These are phyloP conservation scores for Haplosporangium sp. DNA, from an alignment of 371 early-diverging fungal species.

Conservation along the genomic window DNA sequence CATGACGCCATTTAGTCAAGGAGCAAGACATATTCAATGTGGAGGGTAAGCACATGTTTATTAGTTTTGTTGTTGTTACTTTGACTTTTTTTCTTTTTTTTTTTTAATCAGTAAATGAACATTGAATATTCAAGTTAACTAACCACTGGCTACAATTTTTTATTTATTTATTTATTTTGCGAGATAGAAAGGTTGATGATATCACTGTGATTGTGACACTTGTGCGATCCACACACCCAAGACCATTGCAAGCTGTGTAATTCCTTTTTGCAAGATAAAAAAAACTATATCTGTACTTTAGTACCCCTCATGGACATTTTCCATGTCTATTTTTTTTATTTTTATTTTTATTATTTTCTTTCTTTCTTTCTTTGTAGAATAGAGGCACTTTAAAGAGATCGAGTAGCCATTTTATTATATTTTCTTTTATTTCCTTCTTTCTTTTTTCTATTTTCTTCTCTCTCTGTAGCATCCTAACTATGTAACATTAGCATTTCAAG, in stretches of 20 bases:
- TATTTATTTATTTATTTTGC: neutral
- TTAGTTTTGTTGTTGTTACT: neutral
- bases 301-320: neutral
- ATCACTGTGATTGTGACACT: slow-evolving; percentile 61
- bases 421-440: neutral
- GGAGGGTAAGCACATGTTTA: slow-evolving; percentile 44
- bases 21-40: slow-evolving; percentile 38
- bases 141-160: neutral
- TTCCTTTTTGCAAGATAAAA: neutral
- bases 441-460: neutral
- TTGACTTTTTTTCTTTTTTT: no score
- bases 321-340: neutral
- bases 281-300: neutral
- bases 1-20: slow-evolving; percentile 49
- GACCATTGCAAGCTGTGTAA: neutral
- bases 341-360: neutral
- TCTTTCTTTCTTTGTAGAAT: neutral
- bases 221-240: slow-evolving; percentile 28
- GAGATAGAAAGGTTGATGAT: slow-evolving; percentile 58
- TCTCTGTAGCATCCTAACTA: neutral
- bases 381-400: neutral
- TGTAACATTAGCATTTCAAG: no score
- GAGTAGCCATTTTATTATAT: neutral
- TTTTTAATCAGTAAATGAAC: neutral
- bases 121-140: neutral